phyloP scores from a whole-genome alignment of 2,329 filamentous ascomycete genomes.

The Paraphoma chrysanthemicola region DNA sequence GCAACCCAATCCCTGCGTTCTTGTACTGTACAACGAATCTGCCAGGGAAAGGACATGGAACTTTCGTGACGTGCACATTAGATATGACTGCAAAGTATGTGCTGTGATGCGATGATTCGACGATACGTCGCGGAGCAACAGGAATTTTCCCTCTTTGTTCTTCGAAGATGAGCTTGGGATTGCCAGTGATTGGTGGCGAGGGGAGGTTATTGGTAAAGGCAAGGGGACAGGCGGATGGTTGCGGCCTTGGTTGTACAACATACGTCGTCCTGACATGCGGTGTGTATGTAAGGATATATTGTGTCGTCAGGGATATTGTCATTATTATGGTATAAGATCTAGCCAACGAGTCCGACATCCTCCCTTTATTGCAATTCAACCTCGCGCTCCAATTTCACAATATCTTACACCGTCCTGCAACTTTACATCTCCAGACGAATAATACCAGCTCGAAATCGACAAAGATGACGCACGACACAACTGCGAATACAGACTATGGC shows the following conservation, averaged over 20 bases:
- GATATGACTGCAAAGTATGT: neutral
- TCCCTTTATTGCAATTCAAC: too few relatives aligned
- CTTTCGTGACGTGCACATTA: neutral
- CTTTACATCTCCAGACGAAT: neutral
- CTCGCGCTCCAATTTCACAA: too few relatives aligned
- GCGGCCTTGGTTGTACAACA: neutral
- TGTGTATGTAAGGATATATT: neutral
- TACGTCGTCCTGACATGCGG: neutral
- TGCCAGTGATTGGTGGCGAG: too few relatives aligned
- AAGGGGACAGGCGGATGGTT: neutral
- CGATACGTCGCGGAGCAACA: neutral
- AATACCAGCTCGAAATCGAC: neutral
- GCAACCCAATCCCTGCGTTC: neutral
- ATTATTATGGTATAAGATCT: too few relatives aligned
- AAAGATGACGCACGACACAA: neutral
- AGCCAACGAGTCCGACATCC: too few relatives aligned
- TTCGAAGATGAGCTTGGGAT: neutral
- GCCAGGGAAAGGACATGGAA: neutral
- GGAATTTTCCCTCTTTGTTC: neutral
- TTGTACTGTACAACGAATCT: neutral
- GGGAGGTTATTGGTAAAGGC: neutral
- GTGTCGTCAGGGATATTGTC: neutral
- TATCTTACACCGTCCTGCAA: too few relatives aligned
- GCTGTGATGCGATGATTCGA: neutral
- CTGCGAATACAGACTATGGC: constrained; percentile 13